Conservation (phyloP, 176 grass and related monocot species). For the Paspalum notatum region DNA sequence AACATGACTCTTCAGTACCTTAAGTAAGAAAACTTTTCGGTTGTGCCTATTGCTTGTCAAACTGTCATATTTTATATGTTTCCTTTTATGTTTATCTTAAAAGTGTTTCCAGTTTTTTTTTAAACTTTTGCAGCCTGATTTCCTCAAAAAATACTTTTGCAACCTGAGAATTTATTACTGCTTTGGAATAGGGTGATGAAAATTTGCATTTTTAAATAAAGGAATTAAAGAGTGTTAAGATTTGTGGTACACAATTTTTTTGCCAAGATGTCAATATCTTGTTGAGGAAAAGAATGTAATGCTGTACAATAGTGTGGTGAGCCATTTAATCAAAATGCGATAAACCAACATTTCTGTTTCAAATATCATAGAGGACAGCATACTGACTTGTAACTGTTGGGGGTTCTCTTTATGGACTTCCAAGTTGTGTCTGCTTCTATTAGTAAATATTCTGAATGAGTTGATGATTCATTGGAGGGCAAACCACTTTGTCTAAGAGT, state of each 20-base stretch:
- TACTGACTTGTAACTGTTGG: slow-evolving; percentile 21
- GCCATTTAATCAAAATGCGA: slow-evolving; percentile 16
- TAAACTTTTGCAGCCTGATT: too few species aligned
- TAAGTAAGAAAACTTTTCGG: slow-evolving; percentile 40
- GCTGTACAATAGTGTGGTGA: background rate
- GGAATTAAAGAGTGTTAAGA: background rate
- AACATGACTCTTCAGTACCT: slow-evolving; percentile 74
- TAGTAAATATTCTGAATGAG: background rate
- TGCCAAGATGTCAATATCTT: slow-evolving; percentile 12
- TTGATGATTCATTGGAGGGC: slow-evolving; percentile 10
- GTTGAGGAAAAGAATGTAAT: background rate
- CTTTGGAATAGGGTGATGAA: background rate
- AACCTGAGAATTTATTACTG: background rate
- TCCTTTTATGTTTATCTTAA: slow-evolving; percentile 12
- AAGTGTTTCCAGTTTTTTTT: too few species aligned
- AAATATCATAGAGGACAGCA: background rate
- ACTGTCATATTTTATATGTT: background rate
- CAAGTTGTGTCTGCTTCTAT: slow-evolving; percentile 6
- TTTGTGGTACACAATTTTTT: background rate
- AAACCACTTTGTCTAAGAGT: background rate
- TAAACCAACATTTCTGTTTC: slow-evolving; percentile 2
- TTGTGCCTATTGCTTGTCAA: background rate
- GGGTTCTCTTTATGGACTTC: background rate
- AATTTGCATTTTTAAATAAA: background rate
- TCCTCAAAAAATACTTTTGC: too few species aligned